Percentiles rank a stretch among this genome's conserved stretches.
phyloP scores from a whole-genome alignment of 176 grass and related monocot genomes.

The Musa schizocarpa region DNA sequence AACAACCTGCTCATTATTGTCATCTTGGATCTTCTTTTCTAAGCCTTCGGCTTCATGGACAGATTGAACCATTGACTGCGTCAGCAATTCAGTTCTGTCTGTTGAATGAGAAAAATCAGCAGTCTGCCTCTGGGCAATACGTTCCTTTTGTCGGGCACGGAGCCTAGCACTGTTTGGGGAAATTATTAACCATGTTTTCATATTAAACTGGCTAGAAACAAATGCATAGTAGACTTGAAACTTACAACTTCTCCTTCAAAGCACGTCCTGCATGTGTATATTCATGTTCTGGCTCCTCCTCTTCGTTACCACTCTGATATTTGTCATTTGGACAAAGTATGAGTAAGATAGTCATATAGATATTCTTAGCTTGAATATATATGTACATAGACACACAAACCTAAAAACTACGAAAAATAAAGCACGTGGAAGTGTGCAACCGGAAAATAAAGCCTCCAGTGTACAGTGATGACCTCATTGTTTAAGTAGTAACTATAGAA shows the following conservation, averaged over 20 bases:
- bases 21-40: conserved; percentile 36
- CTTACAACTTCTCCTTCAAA: conserved; percentile 98
- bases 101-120: conserved; percentile 25
- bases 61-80: conserved; percentile 30
- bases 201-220: conserved; percentile 26
- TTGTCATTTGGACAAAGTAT: not conserved
- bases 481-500: too few relatives aligned
- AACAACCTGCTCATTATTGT: conserved; percentile 22
- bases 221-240: conserved; percentile 13
- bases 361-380: not conserved
- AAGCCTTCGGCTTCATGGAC: conserved; percentile 29
- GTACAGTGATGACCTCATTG: too few relatives aligned
- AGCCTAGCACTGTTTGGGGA: conserved; percentile 72
- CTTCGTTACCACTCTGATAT: conserved; percentile 63
- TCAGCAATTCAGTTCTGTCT: conserved; percentile 34
- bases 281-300: conserved; percentile 58
- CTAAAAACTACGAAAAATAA: not conserved
- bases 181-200: conserved; percentile 12
- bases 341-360: not conserved
- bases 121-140: conserved; percentile 58
- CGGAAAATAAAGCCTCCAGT: not conserved
- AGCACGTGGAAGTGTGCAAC: not conserved
- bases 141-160: conserved; percentile 81
- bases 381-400: not conserved
- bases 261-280: conserved; percentile 64